Conservation (phyloP, 148 eudicot species). For the Linanthus parryae region DNA sequence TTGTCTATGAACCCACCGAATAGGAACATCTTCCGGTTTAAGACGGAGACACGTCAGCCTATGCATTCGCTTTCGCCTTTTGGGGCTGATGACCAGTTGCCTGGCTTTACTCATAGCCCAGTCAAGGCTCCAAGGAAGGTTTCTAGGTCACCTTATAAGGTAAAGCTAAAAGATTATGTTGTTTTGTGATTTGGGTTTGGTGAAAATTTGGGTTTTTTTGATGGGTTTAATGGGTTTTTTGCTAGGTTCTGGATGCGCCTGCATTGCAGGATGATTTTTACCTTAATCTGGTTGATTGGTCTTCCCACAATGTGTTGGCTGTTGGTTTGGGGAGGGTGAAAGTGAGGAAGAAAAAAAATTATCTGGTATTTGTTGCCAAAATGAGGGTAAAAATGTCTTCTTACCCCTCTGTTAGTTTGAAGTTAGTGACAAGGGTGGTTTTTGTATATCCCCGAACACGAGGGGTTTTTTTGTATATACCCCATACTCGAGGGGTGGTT, state of each 20-base stretch:
- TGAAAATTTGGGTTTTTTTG: not conserved
- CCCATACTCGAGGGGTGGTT: no score
- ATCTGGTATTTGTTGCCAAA: no score
- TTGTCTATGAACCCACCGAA: no score
- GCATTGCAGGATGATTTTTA: conserved; percentile 96
- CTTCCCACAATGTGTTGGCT: conserved; percentile 71
- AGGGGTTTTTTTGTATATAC: no score
- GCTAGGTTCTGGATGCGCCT: conserved; percentile 92
- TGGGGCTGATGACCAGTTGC: conserved; percentile 60
- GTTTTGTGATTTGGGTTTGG: no score
- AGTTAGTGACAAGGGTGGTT: no score
- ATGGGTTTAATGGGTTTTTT: conserved; percentile 6
- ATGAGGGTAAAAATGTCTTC: no score
- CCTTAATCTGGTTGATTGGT: conserved; percentile 92
- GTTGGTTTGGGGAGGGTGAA: conserved; percentile 95
- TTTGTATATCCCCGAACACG: no score
- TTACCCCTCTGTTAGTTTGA: no score
- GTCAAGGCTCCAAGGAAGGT: conserved; percentile 74
- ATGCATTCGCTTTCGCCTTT: conserved; percentile 58
- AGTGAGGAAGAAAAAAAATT: no score
- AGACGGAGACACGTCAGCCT: conserved; percentile 60
- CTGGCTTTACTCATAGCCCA: conserved; percentile 69
- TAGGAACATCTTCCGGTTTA: conserved; percentile 69
- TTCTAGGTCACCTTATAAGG: conserved; percentile 85
- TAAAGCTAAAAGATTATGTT: no score